Conservation (phyloP, 805 yeast genomes). For the Scheffersomyces lignosus region DNA sequence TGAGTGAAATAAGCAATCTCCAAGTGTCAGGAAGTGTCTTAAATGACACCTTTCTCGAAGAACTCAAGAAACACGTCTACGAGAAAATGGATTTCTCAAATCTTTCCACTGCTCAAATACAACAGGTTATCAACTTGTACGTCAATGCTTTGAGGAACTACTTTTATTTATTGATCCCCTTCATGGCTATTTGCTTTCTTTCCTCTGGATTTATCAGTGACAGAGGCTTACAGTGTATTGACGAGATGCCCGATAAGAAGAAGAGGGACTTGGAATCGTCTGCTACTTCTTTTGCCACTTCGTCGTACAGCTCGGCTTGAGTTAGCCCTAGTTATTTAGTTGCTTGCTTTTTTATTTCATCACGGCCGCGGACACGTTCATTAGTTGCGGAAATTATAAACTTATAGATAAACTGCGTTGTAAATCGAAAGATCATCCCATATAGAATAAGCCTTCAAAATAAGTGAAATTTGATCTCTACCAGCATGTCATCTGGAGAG, state of each 20-base stretch:
- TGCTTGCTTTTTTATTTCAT: neutral
- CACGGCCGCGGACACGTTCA: neutral
- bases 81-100: slow-evolving; percentile 22
- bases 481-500: too few species aligned
- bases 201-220: slow-evolving; percentile 35
- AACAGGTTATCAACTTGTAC: slow-evolving; percentile 16
- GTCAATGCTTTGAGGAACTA: slow-evolving; percentile 19
- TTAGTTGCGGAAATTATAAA: neutral
- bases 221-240: slow-evolving; percentile 37
- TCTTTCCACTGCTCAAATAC: slow-evolving; percentile 18
- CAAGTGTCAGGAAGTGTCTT: slow-evolving; percentile 6
- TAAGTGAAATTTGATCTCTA: too few species aligned
- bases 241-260: slow-evolving; percentile 19
- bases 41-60: slow-evolving; percentile 13
- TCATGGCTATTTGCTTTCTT: slow-evolving; percentile 20
- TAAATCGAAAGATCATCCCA: too few species aligned
- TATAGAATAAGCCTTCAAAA: too few species aligned
- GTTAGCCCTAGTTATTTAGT: neutral
- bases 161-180: slow-evolving; percentile 21
- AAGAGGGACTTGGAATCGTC: slow-evolving; percentile 7
- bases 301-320: neutral
- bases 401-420: too few species aligned
- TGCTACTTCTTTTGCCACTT: slow-evolving; percentile 3
- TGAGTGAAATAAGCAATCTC: slow-evolving; percentile 17
- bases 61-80: slow-evolving; percentile 22